Evolutionary conservation across 495 filamentous ascomycete genomes (phyloP).

Genomic region (Pseudotulostoma volvatum): DNA sequence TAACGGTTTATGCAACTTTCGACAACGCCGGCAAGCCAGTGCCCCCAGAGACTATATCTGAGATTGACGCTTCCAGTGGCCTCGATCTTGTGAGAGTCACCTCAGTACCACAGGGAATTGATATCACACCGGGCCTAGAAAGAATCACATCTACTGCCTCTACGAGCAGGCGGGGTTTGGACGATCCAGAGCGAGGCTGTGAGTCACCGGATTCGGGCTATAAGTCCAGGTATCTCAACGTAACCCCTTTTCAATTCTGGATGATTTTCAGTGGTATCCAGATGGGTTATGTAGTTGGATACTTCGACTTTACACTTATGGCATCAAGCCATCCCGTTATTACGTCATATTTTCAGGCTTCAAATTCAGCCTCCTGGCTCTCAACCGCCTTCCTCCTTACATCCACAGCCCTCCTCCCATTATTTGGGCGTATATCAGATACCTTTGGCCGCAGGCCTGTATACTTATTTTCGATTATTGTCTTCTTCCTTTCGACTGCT

Average conservation of each 20-base stretch:
- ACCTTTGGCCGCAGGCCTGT: slow-evolving; percentile 53
- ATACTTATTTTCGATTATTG: slow-evolving; percentile 43
- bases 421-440: slow-evolving; percentile 58
- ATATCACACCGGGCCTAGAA: slow-evolving; percentile 18
- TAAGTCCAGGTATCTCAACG: slow-evolving; percentile 26
- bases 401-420: slow-evolving; percentile 54
- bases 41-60: background rate
- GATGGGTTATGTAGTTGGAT: slow-evolving; percentile 34
- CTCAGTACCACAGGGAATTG: slow-evolving; percentile 18
- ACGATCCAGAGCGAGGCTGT: slow-evolving; percentile 11
- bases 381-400: slow-evolving; percentile 69
- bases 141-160: slow-evolving; percentile 8
- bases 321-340: slow-evolving; percentile 69
- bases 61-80: background rate
- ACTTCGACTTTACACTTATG: slow-evolving; percentile 68
- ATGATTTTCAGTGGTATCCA: slow-evolving; percentile 35
- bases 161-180: slow-evolving; percentile 5
- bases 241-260: slow-evolving; percentile 33
- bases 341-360: slow-evolving; percentile 58
- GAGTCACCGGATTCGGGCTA: slow-evolving; percentile 17
- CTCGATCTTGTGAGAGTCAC: slow-evolving; percentile 13
- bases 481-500: slow-evolving; percentile 49
- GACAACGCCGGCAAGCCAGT: too few relatives aligned
- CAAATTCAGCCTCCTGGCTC: slow-evolving; percentile 65
- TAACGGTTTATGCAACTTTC: too few relatives aligned